Evolutionary conservation across 345 rosid species (phyloP).

Genomic region (Hirschfeldia incana): DNA sequence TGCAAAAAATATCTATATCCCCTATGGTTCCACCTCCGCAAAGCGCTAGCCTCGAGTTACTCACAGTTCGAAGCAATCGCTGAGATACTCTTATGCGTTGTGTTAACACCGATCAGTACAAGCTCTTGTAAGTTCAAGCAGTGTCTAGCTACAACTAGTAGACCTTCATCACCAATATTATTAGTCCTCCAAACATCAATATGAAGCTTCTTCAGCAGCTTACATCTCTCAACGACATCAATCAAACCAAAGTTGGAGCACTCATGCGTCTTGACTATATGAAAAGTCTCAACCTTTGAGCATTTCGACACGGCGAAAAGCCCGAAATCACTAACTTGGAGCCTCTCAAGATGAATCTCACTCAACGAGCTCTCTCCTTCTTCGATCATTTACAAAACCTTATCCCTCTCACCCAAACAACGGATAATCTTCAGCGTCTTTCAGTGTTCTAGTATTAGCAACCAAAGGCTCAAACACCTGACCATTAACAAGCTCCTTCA

Average conservation of each 20-base stretch:
- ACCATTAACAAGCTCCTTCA: constrained; percentile 84
- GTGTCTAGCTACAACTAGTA: constrained; percentile 64
- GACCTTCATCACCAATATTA: constrained; percentile 83
- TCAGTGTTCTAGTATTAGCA: constrained; percentile 55
- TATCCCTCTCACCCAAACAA: constrained; percentile 93
- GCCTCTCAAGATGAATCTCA: constrained; percentile 84
- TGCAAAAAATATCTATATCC: constrained; percentile 72
- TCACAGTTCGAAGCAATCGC: constrained; percentile 63
- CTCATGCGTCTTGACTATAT: constrained; percentile 71
- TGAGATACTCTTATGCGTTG: constrained; percentile 60
- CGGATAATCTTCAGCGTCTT: constrained; percentile 69
- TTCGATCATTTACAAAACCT: constrained; percentile 53
- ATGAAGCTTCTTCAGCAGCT: constrained; percentile 72
- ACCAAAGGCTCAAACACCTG: constrained; percentile 73
- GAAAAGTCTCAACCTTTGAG: constrained; percentile 63
- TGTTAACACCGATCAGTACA: constrained; percentile 80
- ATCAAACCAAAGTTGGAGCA: constrained; percentile 72
- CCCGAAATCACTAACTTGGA: constrained; percentile 78
- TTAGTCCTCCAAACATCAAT: constrained; percentile 87
- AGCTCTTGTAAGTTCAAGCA: constrained; percentile 75
- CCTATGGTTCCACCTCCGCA: constrained; percentile 78
- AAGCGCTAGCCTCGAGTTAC: constrained; percentile 75
- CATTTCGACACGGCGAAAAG: constrained; percentile 63
- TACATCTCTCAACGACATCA: constrained; percentile 68
- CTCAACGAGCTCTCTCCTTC: constrained; percentile 38